Conservation (phyloP, 2,329 filamentous ascomycete species). For the Elsinoe perseae region DNA sequence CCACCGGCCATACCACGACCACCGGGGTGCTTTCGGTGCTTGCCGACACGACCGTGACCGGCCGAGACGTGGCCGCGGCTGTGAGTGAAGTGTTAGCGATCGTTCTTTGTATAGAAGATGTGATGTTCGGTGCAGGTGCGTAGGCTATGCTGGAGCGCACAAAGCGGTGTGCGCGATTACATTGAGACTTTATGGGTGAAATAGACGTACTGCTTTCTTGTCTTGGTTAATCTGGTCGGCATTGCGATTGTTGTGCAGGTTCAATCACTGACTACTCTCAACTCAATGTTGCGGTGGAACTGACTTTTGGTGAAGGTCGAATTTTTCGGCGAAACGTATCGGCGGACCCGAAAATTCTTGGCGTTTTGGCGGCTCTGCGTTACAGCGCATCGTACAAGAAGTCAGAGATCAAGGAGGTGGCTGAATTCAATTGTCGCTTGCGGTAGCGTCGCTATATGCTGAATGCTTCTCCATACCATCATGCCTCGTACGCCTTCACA, state of each 20-base stretch:
- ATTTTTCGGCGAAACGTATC: constrained; percentile 13
- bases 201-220: constrained; percentile 64
- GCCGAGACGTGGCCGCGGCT: constrained; percentile 96
- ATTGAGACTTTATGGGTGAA: background rate
- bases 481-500: background rate
- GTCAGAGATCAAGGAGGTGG: background rate
- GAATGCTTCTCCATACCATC: background rate
- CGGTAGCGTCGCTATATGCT: background rate
- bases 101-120: background rate
- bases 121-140: background rate
- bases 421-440: background rate
- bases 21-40: constrained; percentile 88
- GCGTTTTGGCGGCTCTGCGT: background rate
- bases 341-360: background rate
- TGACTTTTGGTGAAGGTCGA: background rate
- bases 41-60: constrained; percentile 97
- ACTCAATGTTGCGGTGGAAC: background rate
- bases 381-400: background rate
- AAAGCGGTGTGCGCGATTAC: constrained; percentile 4
- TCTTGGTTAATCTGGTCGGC: constrained; percentile 69
- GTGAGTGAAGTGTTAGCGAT: constrained; percentile 24
- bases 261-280: constrained; percentile 1
- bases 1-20: constrained; percentile 88
- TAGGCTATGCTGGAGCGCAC: background rate
- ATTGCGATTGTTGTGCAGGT: constrained; percentile 44